These are phyloP conservation scores for Leccinellum luteum DNA, from an alignment of 768 basidiomycete species.

Conservation along the genomic window DNA sequence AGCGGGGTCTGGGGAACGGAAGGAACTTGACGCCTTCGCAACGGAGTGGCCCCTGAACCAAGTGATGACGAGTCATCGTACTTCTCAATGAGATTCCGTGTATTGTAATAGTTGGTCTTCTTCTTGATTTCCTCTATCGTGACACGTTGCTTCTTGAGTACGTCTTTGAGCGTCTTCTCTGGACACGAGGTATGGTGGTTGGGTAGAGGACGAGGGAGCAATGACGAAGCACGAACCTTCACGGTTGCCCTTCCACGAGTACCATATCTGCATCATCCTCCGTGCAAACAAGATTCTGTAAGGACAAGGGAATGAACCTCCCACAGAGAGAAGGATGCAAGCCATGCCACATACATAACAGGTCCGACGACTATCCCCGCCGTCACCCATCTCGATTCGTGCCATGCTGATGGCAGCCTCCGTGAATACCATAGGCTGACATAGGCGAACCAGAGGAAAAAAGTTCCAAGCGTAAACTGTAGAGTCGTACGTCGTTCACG, in stretches of 20 bases:
- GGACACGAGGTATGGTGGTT: conserved; percentile 1
- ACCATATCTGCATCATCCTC: conserved; percentile 83
- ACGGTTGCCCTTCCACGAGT: conserved; percentile 70
- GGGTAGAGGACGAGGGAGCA: not conserved
- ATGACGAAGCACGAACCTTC: conserved; percentile 53
- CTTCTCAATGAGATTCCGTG: conserved; percentile 83
- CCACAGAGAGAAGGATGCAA: not conserved
- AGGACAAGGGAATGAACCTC: not conserved
- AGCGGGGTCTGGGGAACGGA: conserved; percentile 31
- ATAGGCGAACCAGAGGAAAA: conserved; percentile 72
- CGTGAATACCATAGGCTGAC: conserved; percentile 72
- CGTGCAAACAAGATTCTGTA: conserved; percentile 71
- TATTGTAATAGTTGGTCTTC: conserved; percentile 94
- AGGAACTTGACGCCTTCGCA: conserved; percentile 41
- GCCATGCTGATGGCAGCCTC: conserved; percentile 42
- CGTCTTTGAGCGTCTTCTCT: conserved; percentile 77
- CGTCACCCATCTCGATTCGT: conserved; percentile 35
- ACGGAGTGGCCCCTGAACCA: conserved; percentile 32
- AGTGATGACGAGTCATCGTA: conserved; percentile 66
- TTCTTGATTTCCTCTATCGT: conserved; percentile 97
- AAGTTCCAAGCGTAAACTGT: conserved; percentile 72
- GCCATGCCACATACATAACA: conserved; percentile 57
- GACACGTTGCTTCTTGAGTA: conserved; percentile 75
- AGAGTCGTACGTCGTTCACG: conserved; percentile 79
- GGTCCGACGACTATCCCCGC: conserved; percentile 66